These are phyloP conservation scores for Myrica gale DNA, from an alignment of 306 rosid genomes.

Conservation along the genomic window DNA sequence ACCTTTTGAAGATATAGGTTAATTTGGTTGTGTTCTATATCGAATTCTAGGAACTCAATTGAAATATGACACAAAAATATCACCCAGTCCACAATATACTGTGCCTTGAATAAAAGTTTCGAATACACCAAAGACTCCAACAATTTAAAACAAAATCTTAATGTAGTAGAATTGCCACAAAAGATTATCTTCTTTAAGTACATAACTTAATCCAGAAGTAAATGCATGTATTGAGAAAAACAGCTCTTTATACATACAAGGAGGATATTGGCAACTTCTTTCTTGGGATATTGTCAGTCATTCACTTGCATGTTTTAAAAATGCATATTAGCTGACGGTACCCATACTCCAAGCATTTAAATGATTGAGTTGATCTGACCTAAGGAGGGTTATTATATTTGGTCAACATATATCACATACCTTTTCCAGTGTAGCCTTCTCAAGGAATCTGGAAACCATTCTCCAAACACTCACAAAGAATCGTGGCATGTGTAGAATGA, in stretches of 20 bases:
- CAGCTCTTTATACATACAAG: not conserved
- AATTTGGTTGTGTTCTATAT: not conserved
- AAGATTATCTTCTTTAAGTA: not conserved
- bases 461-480: slow-evolving; percentile 91
- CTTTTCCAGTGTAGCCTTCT: slow-evolving; percentile 80
- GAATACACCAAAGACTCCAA: not conserved
- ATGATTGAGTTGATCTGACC: not conserved
- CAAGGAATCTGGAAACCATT: slow-evolving; percentile 75
- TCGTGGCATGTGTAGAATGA: slow-evolving; percentile 74
- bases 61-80: not conserved
- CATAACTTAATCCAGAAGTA: not conserved
- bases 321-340: not conserved
- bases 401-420: slow-evolving; percentile 31
- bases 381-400: not conserved
- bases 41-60: not conserved
- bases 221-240: not conserved
- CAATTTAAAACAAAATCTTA: not conserved
- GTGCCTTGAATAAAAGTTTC: not conserved
- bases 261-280: not conserved
- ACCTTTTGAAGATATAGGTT: not conserved
- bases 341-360: not conserved
- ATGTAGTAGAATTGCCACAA: not conserved
- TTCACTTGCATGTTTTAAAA: not conserved
- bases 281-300: not conserved
- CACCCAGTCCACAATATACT: not conserved